phyloP scores from a whole-genome alignment of 192 early-diverging fungal species.

The Podila epicladia region DNA sequence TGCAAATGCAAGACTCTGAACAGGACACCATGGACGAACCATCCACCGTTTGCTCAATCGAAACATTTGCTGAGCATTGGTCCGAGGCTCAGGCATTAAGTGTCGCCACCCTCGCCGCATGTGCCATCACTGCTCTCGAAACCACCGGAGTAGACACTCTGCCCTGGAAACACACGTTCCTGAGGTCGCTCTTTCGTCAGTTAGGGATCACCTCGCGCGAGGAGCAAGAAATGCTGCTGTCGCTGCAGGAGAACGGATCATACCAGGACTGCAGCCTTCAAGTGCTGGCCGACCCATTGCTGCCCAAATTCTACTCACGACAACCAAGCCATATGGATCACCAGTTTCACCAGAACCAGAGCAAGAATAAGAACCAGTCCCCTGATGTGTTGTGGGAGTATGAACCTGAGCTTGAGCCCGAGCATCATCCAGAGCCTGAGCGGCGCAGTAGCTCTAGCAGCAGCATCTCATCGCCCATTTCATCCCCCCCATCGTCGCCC shows the following conservation, averaged over 20 bases:
- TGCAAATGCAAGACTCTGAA: neutral
- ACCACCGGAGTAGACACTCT: slow-evolving; percentile 28
- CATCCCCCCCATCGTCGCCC: slow-evolving; percentile 30
- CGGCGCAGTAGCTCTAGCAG: neutral
- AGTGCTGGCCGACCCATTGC: slow-evolving; percentile 38
- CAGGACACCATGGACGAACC: slow-evolving; percentile 17
- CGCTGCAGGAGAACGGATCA: slow-evolving; percentile 30
- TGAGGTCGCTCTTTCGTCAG: slow-evolving; percentile 32
- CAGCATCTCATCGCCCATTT: slow-evolving; percentile 8
- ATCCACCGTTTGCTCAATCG: slow-evolving; percentile 41
- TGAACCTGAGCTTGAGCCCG: neutral
- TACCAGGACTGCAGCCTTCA: slow-evolving; percentile 49
- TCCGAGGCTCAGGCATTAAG: slow-evolving; percentile 40
- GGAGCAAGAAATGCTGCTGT: slow-evolving; percentile 45
- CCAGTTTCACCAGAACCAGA: neutral
- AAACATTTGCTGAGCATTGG: slow-evolving; percentile 50
- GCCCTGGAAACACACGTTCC: slow-evolving; percentile 49
- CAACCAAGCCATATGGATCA: neutral
- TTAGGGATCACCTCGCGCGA: slow-evolving; percentile 34
- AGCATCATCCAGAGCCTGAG: neutral
- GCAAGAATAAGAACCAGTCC: too few relatives aligned
- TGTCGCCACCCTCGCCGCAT: slow-evolving; percentile 36
- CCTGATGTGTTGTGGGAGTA: too few relatives aligned
- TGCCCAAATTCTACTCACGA: slow-evolving; percentile 15
- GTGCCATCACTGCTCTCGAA: slow-evolving; percentile 42